A percentile compares a stretch with the other conserved stretches of the same genome.
Evolutionary conservation across 129 eudicot genomes (phyloP).

Genomic region (Chrysanthemum lavandulifolium): DNA sequence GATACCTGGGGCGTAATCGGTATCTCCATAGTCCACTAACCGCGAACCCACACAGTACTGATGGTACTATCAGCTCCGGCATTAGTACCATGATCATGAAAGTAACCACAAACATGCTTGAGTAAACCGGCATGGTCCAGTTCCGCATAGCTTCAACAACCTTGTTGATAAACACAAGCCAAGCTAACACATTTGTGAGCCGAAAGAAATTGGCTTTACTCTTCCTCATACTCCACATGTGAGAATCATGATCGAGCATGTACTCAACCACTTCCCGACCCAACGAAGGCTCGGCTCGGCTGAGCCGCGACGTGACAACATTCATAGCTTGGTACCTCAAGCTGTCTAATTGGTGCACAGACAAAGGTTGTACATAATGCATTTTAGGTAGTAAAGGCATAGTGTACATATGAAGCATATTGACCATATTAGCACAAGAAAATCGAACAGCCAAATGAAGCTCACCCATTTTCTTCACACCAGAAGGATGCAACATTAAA

Average conservation of each 20-base stretch:
- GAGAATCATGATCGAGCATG: conserved; percentile 94
- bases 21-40: conserved; percentile 70
- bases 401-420: conserved; percentile 78
- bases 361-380: conserved; percentile 88
- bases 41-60: conserved; percentile 47
- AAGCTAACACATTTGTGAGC: conserved; percentile 60
- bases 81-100: conserved; percentile 54
- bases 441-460: conserved; percentile 92
- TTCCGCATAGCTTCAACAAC: conserved; percentile 52
- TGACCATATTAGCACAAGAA: conserved; percentile 79
- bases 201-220: conserved; percentile 90
- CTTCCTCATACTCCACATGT: conserved; percentile 99
- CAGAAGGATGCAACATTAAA: conserved; percentile 81
- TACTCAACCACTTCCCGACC: conserved; percentile 94
- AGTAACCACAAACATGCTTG: conserved; percentile 44
- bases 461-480: conserved; percentile 98
- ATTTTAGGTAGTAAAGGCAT: conserved; percentile 87
- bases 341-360: conserved; percentile 77
- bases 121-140: conserved; percentile 77
- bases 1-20: conserved; percentile 61
- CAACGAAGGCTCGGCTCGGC: conserved; percentile 83
- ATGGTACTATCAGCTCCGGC: conserved; percentile 81
- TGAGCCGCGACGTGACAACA: conserved; percentile 69
- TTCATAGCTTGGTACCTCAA: conserved; percentile 90
- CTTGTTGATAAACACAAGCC: conserved; percentile 52